These are phyloP conservation scores for Prunella vulgaris DNA, from an alignment of 257 asterid species.

Conservation along the genomic window DNA sequence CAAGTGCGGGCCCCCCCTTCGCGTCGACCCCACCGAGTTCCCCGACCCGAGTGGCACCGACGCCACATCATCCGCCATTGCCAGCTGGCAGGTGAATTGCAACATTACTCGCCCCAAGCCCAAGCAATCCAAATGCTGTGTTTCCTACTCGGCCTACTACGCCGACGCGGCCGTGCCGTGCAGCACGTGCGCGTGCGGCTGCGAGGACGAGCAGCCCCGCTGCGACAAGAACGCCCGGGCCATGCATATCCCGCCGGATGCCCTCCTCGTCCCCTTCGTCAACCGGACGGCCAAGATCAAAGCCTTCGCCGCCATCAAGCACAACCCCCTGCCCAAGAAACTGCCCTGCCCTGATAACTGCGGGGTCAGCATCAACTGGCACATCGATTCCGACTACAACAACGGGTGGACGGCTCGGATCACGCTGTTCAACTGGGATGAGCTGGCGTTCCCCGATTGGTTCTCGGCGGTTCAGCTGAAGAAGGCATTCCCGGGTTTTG, in stretches of 20 bases:
- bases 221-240: conserved; percentile 44
- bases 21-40: conserved; percentile 60
- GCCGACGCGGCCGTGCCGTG: conserved; percentile 64
- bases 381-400: conserved; percentile 68
- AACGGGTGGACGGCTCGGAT: conserved; percentile 85
- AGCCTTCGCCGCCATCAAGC: conserved; percentile 55
- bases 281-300: conserved; percentile 55
- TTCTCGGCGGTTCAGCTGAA: conserved; percentile 62
- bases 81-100: conserved; percentile 79
- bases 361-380: conserved; percentile 94
- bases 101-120: conserved; percentile 69
- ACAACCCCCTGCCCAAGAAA: conserved; percentile 35
- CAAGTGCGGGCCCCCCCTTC: conserved; percentile 67
- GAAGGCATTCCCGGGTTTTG: conserved; percentile 51
- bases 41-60: conserved; percentile 70
- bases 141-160: conserved; percentile 78
- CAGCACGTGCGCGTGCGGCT: conserved; percentile 89
- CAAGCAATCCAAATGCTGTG: conserved; percentile 59
- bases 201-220: conserved; percentile 32
- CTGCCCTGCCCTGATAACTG: conserved; percentile 91
- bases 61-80: conserved; percentile 45
- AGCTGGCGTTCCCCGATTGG: conserved; percentile 58
- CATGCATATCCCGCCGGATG: conserved; percentile 56
- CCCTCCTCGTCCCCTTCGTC: conserved; percentile 67
- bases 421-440: conserved; percentile 86